Percentiles rank a stretch among this genome's conserved stretches.
These are phyloP conservation scores for Tagetes patula DNA, from an alignment of 129 eudicot species.

Conservation along the genomic window DNA sequence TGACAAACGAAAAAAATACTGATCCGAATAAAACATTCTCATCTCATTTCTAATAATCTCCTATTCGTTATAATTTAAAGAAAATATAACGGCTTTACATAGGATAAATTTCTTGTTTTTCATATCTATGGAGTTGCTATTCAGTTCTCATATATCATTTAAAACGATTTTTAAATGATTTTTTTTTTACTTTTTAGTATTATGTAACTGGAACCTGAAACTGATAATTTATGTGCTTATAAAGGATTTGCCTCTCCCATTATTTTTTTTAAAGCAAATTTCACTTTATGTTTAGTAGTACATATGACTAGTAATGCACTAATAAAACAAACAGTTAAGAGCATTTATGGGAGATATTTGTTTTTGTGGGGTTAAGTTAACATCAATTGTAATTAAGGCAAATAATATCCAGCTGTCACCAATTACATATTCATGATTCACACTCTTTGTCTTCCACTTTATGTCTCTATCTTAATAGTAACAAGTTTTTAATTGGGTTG, in stretches of 20 bases:
- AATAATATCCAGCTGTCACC: constrained; percentile 47
- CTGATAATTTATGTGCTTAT: too few species aligned
- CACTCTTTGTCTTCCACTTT: constrained; percentile 3
- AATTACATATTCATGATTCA: constrained; percentile 25
- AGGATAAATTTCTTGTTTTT: too few species aligned
- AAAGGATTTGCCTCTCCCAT: too few species aligned
- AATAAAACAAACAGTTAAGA: constrained; percentile 34
- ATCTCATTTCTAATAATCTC: too few species aligned
- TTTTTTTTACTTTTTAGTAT: too few species aligned
- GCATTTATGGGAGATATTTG: constrained; percentile 45
- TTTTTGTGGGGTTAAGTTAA: constrained; percentile 47
- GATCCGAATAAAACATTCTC: too few species aligned
- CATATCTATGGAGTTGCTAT: too few species aligned
- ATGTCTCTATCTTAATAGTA: background rate
- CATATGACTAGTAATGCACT: background rate
- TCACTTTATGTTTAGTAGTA: background rate
- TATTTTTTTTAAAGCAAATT: too few species aligned
- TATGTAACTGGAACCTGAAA: too few species aligned
- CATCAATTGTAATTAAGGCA: constrained; percentile 41
- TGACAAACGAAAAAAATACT: too few species aligned
- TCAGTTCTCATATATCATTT: background rate
- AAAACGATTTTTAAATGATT: background rate
- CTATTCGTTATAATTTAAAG: too few species aligned
- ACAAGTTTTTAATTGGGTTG: constrained; percentile 38
- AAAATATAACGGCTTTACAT: too few species aligned